A percentile compares a stretch with the other conserved stretches of the same genome.
Conservation (phyloP, 306 rosid genomes). For the Cucumis hystrix region DNA sequence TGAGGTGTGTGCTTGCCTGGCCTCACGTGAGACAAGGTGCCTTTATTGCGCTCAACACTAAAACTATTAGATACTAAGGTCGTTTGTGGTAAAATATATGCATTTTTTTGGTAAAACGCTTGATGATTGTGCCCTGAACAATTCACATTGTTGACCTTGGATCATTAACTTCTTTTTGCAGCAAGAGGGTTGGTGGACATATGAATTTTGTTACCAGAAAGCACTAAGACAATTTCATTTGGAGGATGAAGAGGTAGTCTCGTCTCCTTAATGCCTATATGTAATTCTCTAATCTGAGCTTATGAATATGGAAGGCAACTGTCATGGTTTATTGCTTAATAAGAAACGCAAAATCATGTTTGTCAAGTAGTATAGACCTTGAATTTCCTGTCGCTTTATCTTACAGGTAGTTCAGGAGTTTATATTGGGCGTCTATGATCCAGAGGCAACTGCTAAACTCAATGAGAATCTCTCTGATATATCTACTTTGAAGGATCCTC, state of each 20-base stretch:
- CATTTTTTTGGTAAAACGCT: background rate
- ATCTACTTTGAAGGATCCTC: constrained; percentile 84
- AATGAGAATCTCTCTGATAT: constrained; percentile 80
- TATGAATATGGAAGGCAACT: background rate
- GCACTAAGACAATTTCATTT: constrained; percentile 63
- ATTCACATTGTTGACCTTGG: background rate
- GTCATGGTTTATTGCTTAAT: background rate
- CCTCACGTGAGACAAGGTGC: background rate
- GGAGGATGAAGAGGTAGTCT: constrained; percentile 72
- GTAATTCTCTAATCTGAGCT: constrained; percentile 2
- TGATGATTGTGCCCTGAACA: background rate
- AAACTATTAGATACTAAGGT: background rate
- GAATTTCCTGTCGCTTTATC: constrained; percentile 4
- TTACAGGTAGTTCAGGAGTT: constrained; percentile 72
- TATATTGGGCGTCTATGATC: constrained; percentile 69
- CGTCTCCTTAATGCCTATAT: background rate
- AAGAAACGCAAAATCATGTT: background rate
- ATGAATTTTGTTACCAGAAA: constrained; percentile 87
- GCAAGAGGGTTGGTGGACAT: constrained; percentile 99
- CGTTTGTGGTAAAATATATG: background rate
- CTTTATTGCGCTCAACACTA: background rate
- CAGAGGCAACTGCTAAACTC: constrained; percentile 63
- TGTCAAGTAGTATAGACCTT: constrained; percentile 6
- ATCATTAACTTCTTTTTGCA: constrained; percentile 25
- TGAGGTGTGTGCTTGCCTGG: background rate